Percentiles rank a stretch among this genome's conserved stretches.
Conservation (phyloP, 202 grass and related monocot species). For the Schoenoplectus triqueter region DNA sequence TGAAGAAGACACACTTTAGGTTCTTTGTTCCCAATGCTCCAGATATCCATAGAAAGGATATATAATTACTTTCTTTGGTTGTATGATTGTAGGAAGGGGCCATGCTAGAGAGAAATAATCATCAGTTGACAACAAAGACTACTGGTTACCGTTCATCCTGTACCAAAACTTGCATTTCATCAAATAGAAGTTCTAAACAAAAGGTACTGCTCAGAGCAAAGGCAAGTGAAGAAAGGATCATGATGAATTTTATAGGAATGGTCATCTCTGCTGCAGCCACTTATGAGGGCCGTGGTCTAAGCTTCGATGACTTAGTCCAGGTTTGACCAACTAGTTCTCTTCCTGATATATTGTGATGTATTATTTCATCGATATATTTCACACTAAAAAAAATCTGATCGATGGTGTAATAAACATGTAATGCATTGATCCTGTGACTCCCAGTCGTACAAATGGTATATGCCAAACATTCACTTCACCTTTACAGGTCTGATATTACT, state of each 20-base stretch:
- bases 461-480: slow-evolving; percentile 6
- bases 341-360: background rate
- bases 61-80: background rate
- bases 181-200: slow-evolving; percentile 30
- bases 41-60: background rate
- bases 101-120: background rate
- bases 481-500: background rate
- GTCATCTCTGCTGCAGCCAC: slow-evolving; percentile 41
- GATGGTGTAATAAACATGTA: background rate
- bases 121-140: background rate
- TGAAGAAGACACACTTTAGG: background rate
- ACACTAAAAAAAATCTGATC: background rate
- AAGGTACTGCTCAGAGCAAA: slow-evolving; percentile 43
- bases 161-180: background rate
- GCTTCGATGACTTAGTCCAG: slow-evolving; percentile 49
- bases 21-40: background rate
- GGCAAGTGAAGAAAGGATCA: slow-evolving; percentile 46
- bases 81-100: slow-evolving; percentile 29
- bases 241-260: slow-evolving; percentile 40
- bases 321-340: slow-evolving; percentile 17
- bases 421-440: background rate
- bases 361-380: background rate
- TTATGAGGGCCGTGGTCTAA: slow-evolving; percentile 44
- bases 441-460: background rate
- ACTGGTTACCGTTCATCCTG: background rate